A percentile compares a stretch with the other conserved stretches of the same genome.
These are phyloP conservation scores for Auriscalpium orientale DNA, from an alignment of 768 basidiomycete genomes.

Conservation along the genomic window DNA sequence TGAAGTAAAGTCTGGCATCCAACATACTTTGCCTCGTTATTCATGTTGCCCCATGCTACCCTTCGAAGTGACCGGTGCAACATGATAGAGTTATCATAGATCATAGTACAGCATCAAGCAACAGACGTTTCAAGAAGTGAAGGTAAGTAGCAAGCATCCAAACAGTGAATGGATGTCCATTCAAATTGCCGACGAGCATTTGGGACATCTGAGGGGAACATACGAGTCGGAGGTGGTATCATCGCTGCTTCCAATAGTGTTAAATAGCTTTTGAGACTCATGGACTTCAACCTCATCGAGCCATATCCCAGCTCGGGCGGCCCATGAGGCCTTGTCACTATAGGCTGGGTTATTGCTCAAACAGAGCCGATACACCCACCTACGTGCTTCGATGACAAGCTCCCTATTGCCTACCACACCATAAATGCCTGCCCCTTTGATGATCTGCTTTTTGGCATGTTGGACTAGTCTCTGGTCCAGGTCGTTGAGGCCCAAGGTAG, in stretches of 20 bases:
- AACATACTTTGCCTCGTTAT: background rate
- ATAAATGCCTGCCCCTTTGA: background rate
- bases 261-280: background rate
- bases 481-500: background rate
- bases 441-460: background rate
- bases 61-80: background rate
- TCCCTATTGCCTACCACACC: background rate
- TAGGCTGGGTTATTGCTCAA: background rate
- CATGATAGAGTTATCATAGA: background rate
- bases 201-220: background rate
- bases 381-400: background rate
- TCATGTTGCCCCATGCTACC: background rate
- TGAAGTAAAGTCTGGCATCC: no score
- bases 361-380: background rate
- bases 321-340: background rate
- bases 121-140: background rate
- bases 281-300: background rate
- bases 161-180: background rate
- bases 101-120: background rate
- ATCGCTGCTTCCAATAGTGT: background rate
- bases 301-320: no score
- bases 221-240: background rate
- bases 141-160: background rate
- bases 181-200: background rate
- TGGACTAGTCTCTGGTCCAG: background rate